Conservation (phyloP, 306 rosid species). For the Pyrus betulifolia region DNA sequence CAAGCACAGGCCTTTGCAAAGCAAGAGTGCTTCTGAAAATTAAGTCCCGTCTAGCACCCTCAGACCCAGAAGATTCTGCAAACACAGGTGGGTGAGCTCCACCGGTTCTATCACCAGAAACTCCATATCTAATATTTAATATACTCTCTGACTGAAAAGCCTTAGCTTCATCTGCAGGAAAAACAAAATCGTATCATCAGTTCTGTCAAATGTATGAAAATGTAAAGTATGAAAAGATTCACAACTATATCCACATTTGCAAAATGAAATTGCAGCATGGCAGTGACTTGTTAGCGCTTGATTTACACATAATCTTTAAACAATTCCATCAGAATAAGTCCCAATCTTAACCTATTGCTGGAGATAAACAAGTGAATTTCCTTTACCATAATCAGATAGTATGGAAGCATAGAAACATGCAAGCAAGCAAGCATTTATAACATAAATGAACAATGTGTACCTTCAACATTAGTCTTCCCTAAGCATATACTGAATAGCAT, state of each 20-base stretch:
- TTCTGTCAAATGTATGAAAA: neutral
- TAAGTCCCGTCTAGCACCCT: constrained; percentile 52
- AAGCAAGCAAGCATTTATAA: neutral
- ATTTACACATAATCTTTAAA: neutral
- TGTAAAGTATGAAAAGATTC: neutral
- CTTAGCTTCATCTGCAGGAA: constrained; percentile 40
- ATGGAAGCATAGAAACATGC: constrained; percentile 1
- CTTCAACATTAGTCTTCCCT: constrained; percentile 55
- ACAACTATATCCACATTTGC: neutral
- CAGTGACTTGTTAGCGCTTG: neutral
- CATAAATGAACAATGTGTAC: constrained; percentile 26
- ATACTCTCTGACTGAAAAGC: constrained; percentile 54
- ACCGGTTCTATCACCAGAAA: constrained; percentile 67
- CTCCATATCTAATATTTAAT: constrained; percentile 72
- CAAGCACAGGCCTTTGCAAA: constrained; percentile 94
- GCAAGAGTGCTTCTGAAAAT: constrained; percentile 71
- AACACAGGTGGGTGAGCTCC: constrained; percentile 87
- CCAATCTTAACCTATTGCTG: neutral
- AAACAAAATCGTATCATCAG: neutral
- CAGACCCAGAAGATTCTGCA: constrained; percentile 33
- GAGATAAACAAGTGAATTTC: neutral
- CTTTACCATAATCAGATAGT: neutral
- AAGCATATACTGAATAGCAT: constrained; percentile 78
- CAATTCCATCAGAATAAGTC: neutral
- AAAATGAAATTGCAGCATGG: neutral